phyloP scores from a whole-genome alignment of 768 basidiomycete genomes.

The Chalciporus pseudorubinellus region DNA sequence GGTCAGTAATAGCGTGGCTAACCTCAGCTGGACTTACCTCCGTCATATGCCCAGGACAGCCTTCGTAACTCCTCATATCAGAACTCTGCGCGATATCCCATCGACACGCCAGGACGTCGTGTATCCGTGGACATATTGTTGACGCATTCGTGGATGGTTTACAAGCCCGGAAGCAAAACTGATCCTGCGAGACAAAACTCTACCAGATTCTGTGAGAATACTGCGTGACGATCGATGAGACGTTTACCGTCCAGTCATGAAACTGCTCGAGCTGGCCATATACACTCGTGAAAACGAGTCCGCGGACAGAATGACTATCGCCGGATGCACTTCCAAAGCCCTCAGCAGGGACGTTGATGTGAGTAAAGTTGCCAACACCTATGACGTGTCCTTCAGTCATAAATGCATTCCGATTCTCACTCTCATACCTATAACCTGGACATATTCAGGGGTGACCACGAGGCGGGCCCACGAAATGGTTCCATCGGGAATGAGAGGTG shows the following conservation, averaged over 20 bases:
- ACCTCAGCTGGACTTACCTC: slow-evolving; percentile 31
- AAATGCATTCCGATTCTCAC: slow-evolving; percentile 11
- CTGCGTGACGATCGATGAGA: slow-evolving; percentile 3
- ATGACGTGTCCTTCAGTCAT: slow-evolving; percentile 31
- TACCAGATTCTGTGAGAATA: slow-evolving; percentile 26
- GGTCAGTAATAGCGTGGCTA: neutral
- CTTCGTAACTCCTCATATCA: slow-evolving; percentile 43
- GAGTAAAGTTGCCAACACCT: slow-evolving; percentile 65
- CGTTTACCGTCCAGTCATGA: slow-evolving; percentile 67
- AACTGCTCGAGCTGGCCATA: slow-evolving; percentile 58
- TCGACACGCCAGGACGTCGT: slow-evolving; percentile 52
- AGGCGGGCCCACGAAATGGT: slow-evolving; percentile 67
- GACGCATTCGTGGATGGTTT: slow-evolving; percentile 50
- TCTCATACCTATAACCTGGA: slow-evolving; percentile 60
- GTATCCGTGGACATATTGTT: slow-evolving; percentile 58
- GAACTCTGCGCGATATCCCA: slow-evolving; percentile 64
- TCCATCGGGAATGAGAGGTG: slow-evolving; percentile 69
- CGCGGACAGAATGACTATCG: slow-evolving; percentile 59
- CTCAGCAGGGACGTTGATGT: slow-evolving; percentile 58
- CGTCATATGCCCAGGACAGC: slow-evolving; percentile 52
- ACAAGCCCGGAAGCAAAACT: slow-evolving; percentile 76
- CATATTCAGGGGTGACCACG: slow-evolving; percentile 70
- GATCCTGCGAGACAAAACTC: slow-evolving; percentile 58
- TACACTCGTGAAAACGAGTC: slow-evolving; percentile 70
- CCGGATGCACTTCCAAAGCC: slow-evolving; percentile 60